Base-by-base conservation (phyloP, 352 stramenopile genomes). In the Globisporangium nodosum region DNA sequence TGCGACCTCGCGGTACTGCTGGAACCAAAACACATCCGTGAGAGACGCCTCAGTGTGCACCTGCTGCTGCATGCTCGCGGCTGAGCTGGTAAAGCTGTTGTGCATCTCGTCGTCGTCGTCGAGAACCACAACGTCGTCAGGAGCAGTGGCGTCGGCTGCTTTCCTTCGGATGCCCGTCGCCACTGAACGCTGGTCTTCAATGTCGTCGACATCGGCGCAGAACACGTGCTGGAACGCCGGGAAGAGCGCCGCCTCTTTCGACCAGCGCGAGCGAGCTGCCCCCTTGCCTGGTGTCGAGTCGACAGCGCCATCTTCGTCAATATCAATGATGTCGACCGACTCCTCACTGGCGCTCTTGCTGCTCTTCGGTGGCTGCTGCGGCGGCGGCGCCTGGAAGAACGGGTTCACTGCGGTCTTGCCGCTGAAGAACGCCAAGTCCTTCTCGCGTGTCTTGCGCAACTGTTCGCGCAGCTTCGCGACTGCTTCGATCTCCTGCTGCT, bases 351-450 rank as follows among this genome's bases (percentile, higher is more conserved):
- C 20, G 47, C 43, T 59, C 33, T 33, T 49, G 13, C n/a, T 70
- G 64, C 39, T 66, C 43, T 33, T 64, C 40, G 20, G 47, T 2
- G 33, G 42, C 5, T 21, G 50, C 11, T 40, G 33, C 3, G 40
- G 3, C 6, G 20, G 15, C 33, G 65, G 76, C 8, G 72, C 64
- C 37, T 88, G 69, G 55, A 92, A 92, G 52, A 92, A 92, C 15
- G 82, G 76, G 33, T 89, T 90, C 12, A 74, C 64, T 2, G 58
- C 68, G 31, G 77, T 77, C 5, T 60, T 54, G 11, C 74, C 76
- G n/a, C 64, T 71, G 46, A 89, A 92, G 54, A 90, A 92, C 24
- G 69, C 78, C 18, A 81, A 57, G 59, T 92, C 82, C 18, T 84
- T 83, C 52, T 92, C 82, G 5, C 82, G 79, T 21, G 77, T 76